Base-by-base conservation (phyloP, 352 stramenopile species). In the Phytopythium cucurbitacearum region DNA sequence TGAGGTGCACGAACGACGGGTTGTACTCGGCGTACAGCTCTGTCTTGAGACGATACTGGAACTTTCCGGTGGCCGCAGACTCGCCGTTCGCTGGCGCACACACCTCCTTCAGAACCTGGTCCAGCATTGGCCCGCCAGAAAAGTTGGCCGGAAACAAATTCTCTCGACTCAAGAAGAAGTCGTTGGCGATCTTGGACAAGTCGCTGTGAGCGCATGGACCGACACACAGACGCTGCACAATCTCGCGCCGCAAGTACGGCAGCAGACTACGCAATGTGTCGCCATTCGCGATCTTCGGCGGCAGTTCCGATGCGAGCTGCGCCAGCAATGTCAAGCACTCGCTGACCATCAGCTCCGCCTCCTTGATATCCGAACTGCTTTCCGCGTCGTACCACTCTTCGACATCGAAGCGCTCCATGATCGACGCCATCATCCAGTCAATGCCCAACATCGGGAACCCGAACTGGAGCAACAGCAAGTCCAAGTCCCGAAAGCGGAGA, bases 21-120 rank as follows among this genome's bases (percentile, higher is more conserved):
- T 87, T 81, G 66, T 95, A 96, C 58, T 94, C 81, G 28, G 83
- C 80, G 42, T 85, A 90, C 6, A 90, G 65, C 56, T 92, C 76
- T 0, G 87, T 76, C 41, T 92, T 90, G 15, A 96, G 68, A 0
- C 78, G 77, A 65, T 93, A 96, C 59, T 87, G 77, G 40, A 89
- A 84, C 52, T 89, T 91, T 12, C 78, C 76, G 34, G 61, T 69
- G 1, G 50, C 57, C 4, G 55, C 64, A 15, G 64, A 51, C 12
- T 73, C 64, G 11, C 67, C 64, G 15, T 33, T 49, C 9, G 44
- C 10, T 7, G 60, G 55, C 0, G 81, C 59, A 44, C 82, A 91
- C 3, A 91, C 67, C 13, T 95, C 82, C 57, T 85, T 85, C n/a
- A 91, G 59, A 38, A 93, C 80, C 46, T 87, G 75, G 50, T 95